phyloP scores from a whole-genome alignment of 2,329 filamentous ascomycete genomes.

The Biscogniauxia mediterranea region DNA sequence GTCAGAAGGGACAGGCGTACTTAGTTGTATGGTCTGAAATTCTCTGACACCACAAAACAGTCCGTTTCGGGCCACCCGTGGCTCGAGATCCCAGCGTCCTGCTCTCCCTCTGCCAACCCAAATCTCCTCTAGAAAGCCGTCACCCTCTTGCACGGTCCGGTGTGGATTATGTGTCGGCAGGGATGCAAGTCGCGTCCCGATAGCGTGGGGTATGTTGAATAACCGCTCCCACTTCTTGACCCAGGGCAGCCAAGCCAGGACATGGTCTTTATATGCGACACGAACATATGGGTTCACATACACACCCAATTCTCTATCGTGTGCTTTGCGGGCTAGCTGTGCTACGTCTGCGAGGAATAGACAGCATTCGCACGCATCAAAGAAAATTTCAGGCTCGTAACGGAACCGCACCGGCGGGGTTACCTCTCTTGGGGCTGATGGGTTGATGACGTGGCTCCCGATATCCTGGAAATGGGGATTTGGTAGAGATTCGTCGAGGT shows the following conservation, averaged over 20 bases:
- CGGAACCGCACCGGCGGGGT: slow-evolving; percentile 53
- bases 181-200: slow-evolving; percentile 54
- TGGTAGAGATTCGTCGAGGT: slow-evolving; percentile 32
- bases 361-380: slow-evolving; percentile 66
- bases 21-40: slow-evolving; percentile 39
- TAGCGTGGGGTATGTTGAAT: slow-evolving; percentile 56
- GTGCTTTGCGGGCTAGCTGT: slow-evolving; percentile 35
- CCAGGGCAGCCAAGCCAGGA: slow-evolving; percentile 57
- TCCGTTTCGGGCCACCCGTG: slow-evolving; percentile 47
- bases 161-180: slow-evolving; percentile 62
- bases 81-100: slow-evolving; percentile 41
- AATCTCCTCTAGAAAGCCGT: slow-evolving; percentile 49
- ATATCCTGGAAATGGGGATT: slow-evolving; percentile 34
- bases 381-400: slow-evolving; percentile 56
- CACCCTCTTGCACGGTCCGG: slow-evolving; percentile 56
- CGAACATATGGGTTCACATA: slow-evolving; percentile 76
- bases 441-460: slow-evolving; percentile 36
- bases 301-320: slow-evolving; percentile 52
- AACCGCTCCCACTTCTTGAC: slow-evolving; percentile 65
- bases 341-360: slow-evolving; percentile 52
- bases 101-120: slow-evolving; percentile 42
- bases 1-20: slow-evolving; percentile 8
- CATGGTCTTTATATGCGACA: slow-evolving; percentile 61
- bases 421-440: slow-evolving; percentile 29
- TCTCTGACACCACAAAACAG: slow-evolving; percentile 56